Conservation (phyloP, 176 grass and related monocot species). For the Thalia dealbata region DNA sequence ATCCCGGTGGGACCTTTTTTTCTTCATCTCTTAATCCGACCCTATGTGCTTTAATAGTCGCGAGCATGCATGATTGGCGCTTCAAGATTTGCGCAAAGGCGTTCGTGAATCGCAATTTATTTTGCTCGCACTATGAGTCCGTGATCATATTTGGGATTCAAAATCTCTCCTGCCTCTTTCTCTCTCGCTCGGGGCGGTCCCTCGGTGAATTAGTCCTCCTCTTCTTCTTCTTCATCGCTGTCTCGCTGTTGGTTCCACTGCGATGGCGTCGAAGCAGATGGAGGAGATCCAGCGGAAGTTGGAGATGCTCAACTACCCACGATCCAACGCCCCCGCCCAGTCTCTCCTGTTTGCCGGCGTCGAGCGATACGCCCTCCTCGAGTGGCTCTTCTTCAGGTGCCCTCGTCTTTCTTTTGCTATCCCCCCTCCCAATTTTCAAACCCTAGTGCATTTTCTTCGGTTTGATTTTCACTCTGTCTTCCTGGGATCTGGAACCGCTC, state of each 20-base stretch:
- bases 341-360: conserved; percentile 91
- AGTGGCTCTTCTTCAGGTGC: conserved; percentile 98
- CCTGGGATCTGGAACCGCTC: not conserved
- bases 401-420: not conserved
- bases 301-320: conserved; percentile 55
- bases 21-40: not conserved
- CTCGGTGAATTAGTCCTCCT: not conserved
- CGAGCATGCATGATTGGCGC: no score
- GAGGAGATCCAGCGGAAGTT: conserved; percentile 98
- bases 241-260: no score
- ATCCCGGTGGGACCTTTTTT: conserved; percentile 37
- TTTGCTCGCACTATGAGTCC: no score
- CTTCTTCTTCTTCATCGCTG: not conserved
- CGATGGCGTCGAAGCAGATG: conserved; percentile 99
- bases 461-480: not conserved
- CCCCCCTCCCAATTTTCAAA: conserved; percentile 10
- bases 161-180: not conserved
- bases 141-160: not conserved
- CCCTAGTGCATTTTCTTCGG: not conserved
- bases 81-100: no score
- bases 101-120: no score
- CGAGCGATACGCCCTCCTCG: conserved; percentile 93
- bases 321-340: conserved; percentile 69
- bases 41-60: no score
- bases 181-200: not conserved